phyloP scores from a whole-genome alignment of 768 basidiomycete genomes.

The Kwoniella sp. region DNA sequence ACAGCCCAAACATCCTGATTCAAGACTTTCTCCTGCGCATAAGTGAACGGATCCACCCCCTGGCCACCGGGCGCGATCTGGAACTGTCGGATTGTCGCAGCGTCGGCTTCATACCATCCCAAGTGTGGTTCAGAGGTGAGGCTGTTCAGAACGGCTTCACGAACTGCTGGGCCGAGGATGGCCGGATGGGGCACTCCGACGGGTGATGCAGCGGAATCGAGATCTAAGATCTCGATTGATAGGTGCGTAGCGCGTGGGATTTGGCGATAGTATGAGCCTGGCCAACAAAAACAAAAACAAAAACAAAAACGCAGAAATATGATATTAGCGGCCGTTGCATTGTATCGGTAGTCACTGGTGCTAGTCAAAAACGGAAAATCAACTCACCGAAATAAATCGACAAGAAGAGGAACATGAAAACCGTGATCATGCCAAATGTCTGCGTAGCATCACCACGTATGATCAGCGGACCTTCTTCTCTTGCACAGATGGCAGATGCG shows the following conservation, averaged over 20 bases:
- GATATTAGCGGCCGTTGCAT: too few relatives aligned
- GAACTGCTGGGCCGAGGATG: slow-evolving; percentile 51
- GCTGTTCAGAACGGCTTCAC: slow-evolving; percentile 18
- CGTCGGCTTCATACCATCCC: slow-evolving; percentile 41
- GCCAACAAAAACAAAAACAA: too few relatives aligned
- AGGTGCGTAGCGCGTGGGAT: slow-evolving; percentile 47
- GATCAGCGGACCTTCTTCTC: too few relatives aligned
- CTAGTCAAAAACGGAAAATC: too few relatives aligned
- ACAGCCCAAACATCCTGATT: slow-evolving; percentile 52
- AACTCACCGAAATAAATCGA: slow-evolving; percentile 50
- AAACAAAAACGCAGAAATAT: too few relatives aligned
- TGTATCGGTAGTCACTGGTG: too few relatives aligned
- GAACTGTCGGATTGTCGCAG: slow-evolving; percentile 30
- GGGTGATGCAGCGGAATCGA: slow-evolving; percentile 49
- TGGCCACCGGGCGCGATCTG: slow-evolving; percentile 32
- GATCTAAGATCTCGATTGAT: slow-evolving; percentile 50
- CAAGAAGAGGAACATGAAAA: slow-evolving; percentile 40
- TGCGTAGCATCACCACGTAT: slow-evolving; percentile 7
- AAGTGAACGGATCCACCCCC: slow-evolving; percentile 43
- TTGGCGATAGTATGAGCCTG: slow-evolving; percentile 52
- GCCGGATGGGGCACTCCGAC: slow-evolving; percentile 41
- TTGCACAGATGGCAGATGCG: neutral
- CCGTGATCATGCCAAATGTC: slow-evolving; percentile 35
- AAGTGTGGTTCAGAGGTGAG: slow-evolving; percentile 26
- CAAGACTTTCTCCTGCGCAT: slow-evolving; percentile 37